These are phyloP conservation scores for Tulasnella sp. DNA, from an alignment of 768 basidiomycete genomes.

Conservation along the genomic window DNA sequence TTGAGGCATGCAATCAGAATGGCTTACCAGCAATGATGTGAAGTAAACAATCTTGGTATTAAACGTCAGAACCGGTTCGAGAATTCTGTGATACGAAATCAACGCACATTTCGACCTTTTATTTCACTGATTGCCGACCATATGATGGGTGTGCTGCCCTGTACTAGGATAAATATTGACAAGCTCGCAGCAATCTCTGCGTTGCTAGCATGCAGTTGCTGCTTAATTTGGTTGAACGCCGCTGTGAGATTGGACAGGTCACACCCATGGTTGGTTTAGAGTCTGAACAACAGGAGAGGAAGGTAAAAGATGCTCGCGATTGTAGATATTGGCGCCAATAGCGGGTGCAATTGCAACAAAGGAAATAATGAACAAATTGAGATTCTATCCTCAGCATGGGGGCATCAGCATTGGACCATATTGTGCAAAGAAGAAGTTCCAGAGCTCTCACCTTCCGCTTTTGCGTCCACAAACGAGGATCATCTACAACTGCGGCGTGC, in stretches of 20 bases:
- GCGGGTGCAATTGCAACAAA: slow-evolving; percentile 32
- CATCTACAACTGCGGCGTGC: slow-evolving; percentile 39
- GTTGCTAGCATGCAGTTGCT: slow-evolving; percentile 47
- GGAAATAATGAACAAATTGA: slow-evolving; percentile 30
- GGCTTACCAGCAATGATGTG: slow-evolving; percentile 20
- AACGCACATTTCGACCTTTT: slow-evolving; percentile 55
- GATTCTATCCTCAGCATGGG: not conserved
- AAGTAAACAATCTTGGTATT: slow-evolving; percentile 23
- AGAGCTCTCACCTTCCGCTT: slow-evolving; percentile 40
- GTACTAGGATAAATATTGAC: slow-evolving; percentile 62
- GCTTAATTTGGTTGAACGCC: slow-evolving; percentile 49
- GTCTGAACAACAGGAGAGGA: not conserved
- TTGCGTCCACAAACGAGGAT: slow-evolving; percentile 50
- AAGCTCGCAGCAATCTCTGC: slow-evolving; percentile 56
- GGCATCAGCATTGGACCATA: not conserved
- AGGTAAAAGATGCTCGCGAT: slow-evolving; percentile 36
- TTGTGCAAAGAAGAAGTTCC: not conserved
- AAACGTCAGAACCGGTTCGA: too few species aligned
- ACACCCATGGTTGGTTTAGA: not conserved
- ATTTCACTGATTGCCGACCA: slow-evolving; percentile 68
- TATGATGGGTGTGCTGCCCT: slow-evolving; percentile 54
- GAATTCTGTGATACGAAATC: not conserved
- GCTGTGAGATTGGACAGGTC: slow-evolving; percentile 33
- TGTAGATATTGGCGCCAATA: slow-evolving; percentile 49
- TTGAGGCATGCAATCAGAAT: not conserved